Conservation (phyloP, 129 eudicot species). For the Flaveria linearis region DNA sequence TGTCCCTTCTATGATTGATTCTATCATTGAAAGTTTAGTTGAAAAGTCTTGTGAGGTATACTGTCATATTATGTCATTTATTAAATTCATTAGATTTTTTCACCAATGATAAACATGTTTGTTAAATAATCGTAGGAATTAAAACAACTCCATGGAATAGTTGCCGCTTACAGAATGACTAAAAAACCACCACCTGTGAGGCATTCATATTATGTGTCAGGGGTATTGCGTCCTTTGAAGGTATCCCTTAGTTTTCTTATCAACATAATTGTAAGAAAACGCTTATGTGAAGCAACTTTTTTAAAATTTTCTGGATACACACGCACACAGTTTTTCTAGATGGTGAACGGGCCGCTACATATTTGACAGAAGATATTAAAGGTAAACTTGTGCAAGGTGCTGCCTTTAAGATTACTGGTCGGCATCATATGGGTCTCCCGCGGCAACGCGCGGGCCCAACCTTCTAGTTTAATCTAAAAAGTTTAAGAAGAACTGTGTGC, state of each 20-base stretch:
- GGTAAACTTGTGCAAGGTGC: conserved; percentile 62
- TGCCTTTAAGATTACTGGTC: conserved; percentile 64
- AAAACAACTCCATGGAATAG: too few relatives aligned
- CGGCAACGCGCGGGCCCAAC: too few relatives aligned
- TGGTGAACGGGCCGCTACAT: conserved; percentile 77
- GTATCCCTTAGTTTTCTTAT: conserved; percentile 33
- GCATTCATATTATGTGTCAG: conserved; percentile 90
- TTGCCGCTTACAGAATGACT: conserved; percentile 89
- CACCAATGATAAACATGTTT: too few relatives aligned
- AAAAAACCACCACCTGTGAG: conserved; percentile 92
- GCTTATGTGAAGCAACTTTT: neutral
- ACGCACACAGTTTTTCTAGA: conserved; percentile 58
- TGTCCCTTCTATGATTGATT: conserved; percentile 56
- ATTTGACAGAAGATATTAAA: conserved; percentile 50
- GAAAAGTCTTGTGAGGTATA: conserved; percentile 81
- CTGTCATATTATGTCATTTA: conserved; percentile 1
- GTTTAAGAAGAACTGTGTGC: too few relatives aligned
- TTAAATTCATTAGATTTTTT: too few relatives aligned
- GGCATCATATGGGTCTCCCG: too few relatives aligned
- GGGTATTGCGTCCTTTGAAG: conserved; percentile 80
- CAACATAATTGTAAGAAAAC: neutral
- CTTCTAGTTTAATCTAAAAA: too few relatives aligned
- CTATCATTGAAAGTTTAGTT: conserved; percentile 64
- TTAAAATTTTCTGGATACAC: neutral
- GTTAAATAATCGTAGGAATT: too few relatives aligned